These are phyloP conservation scores for Aureobasidium sp. DNA, from an alignment of 2,329 filamentous ascomycete genomes.

Conservation along the genomic window DNA sequence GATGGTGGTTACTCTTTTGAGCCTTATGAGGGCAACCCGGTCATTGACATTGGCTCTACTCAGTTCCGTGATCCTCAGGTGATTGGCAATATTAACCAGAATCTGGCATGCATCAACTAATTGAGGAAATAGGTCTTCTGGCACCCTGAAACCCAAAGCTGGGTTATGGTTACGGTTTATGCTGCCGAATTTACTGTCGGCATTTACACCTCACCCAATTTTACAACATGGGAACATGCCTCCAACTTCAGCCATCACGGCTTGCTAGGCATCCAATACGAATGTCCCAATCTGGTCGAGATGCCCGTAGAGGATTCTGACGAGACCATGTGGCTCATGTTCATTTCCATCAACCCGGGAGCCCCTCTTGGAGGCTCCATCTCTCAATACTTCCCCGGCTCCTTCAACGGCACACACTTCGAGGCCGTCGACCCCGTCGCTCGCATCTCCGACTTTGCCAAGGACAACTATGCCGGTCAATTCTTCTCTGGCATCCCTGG, in stretches of 20 bases:
- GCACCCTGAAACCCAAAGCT: constrained; percentile 43
- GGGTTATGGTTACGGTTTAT: constrained; percentile 54
- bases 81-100: not conserved
- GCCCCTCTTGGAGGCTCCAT: constrained; percentile 51
- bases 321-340: constrained; percentile 39
- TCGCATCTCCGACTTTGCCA: constrained; percentile 27
- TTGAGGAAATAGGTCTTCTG: constrained; percentile 41
- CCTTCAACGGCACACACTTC: constrained; percentile 60
- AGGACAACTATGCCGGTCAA: constrained; percentile 52
- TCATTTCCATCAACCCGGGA: constrained; percentile 52
- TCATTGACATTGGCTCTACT: constrained; percentile 47
- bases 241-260: constrained; percentile 53
- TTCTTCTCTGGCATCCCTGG: constrained; percentile 46
- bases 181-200: constrained; percentile 49
- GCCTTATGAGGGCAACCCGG: constrained; percentile 54
- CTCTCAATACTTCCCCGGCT: constrained; percentile 51
- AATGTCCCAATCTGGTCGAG: constrained; percentile 56
- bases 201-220: constrained; percentile 54
- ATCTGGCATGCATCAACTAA: not conserved
- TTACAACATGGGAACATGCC: constrained; percentile 52
- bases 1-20: constrained; percentile 58
- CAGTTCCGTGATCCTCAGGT: constrained; percentile 59
- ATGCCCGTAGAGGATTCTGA: constrained; percentile 44
- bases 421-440: constrained; percentile 35
- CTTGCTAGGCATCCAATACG: constrained; percentile 51